phyloP scores from a whole-genome alignment of 1,284 basidiomycete genomes.

The Inonotus hispidus region DNA sequence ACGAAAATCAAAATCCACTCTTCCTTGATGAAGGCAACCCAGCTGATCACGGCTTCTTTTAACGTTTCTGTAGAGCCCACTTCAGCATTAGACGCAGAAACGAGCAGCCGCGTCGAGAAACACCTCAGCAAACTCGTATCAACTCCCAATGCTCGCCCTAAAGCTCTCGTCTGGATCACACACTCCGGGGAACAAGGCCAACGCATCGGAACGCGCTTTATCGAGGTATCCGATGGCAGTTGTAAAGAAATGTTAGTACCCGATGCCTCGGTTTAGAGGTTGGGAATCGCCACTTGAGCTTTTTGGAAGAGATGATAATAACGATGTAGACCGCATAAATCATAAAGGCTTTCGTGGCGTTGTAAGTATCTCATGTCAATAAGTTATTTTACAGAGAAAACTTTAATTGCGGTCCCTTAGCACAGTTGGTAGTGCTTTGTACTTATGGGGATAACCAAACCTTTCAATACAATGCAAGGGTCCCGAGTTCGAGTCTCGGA shows the following conservation, averaged over 20 bases:
- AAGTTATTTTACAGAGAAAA: not conserved
- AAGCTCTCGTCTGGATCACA: constrained; percentile 82
- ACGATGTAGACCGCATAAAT: not conserved
- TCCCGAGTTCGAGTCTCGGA: constrained; percentile 46
- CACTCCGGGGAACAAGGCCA: constrained; percentile 77
- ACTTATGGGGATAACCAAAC: constrained; percentile 35
- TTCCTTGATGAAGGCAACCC: too few species aligned
- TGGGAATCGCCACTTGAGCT: not conserved
- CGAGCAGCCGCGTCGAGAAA: constrained; percentile 60
- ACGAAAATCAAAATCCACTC: constrained; percentile 12
- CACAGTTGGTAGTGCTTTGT: constrained; percentile 46
- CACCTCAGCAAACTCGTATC: constrained; percentile 50
- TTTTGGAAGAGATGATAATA: not conserved
- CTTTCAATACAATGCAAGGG: constrained; percentile 34
- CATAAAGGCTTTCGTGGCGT: too few species aligned
- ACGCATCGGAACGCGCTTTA: constrained; percentile 65
- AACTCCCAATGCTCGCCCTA: constrained; percentile 44
- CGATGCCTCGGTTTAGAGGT: not conserved
- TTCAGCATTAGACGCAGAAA: constrained; percentile 74
- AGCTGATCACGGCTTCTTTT: not conserved
- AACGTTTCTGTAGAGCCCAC: constrained; percentile 62
- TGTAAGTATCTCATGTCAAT: too few species aligned
- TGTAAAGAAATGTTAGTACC: constrained; percentile 4
- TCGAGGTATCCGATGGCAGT: constrained; percentile 24
- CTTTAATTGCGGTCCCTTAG: constrained; percentile 34